Percentiles rank a stretch among this genome's conserved stretches.
Conservation (phyloP, 2,329 filamentous ascomycete genomes). For the Penicillium sclerotigenum region DNA sequence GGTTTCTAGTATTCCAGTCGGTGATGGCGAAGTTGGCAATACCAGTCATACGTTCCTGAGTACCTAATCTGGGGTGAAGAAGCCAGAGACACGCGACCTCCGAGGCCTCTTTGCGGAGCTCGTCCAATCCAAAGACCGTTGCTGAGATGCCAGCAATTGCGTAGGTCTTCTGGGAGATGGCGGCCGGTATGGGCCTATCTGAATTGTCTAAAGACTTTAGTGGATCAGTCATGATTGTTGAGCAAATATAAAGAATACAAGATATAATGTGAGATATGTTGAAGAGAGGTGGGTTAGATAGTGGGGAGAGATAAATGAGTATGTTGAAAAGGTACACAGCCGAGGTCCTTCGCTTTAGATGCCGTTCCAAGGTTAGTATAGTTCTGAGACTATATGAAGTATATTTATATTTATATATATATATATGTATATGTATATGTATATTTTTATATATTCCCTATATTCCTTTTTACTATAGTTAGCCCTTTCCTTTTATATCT, state of each 20-base stretch:
- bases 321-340: slow-evolving; percentile 1
- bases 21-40: slow-evolving; percentile 67
- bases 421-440: too few species aligned
- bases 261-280: not conserved
- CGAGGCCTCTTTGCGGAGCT: slow-evolving; percentile 58
- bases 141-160: slow-evolving; percentile 75
- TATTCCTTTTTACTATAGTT: not conserved
- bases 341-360: slow-evolving; percentile 6
- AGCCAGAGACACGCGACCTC: slow-evolving; percentile 82
- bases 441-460: not conserved
- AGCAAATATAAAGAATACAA: not conserved
- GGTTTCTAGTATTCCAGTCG: slow-evolving; percentile 59
- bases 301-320: slow-evolving; percentile 6
- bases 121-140: slow-evolving; percentile 75
- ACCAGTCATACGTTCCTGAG: slow-evolving; percentile 69
- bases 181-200: slow-evolving; percentile 27
- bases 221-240: slow-evolving; percentile 33
- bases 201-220: slow-evolving; percentile 34
- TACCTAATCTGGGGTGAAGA: slow-evolving; percentile 73
- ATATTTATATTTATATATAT: not conserved
- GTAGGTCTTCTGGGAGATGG: slow-evolving; percentile 63
- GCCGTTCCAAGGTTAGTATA: not conserved
- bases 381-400: not conserved
- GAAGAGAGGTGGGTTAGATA: not conserved
- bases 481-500: not conserved